phyloP scores from a whole-genome alignment of 225 moss, liverwort and hornwort genomes.

The Sphagnum contortum region DNA sequence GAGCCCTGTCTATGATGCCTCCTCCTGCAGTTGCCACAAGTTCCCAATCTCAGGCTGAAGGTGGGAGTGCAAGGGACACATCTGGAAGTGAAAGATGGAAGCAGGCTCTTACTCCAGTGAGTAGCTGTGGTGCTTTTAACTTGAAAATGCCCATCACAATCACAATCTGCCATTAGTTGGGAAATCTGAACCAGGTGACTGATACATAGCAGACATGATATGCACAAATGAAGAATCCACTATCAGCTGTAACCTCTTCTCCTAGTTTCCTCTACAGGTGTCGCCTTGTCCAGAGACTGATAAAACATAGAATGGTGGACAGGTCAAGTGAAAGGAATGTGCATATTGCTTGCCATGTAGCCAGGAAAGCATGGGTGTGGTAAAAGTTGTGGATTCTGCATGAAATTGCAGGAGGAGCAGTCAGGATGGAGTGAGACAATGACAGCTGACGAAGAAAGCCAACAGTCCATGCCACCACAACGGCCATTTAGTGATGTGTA shows the following conservation, averaged over 20 bases:
- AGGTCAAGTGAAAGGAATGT: no score
- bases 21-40: slow-evolving; percentile 31
- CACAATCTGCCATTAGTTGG: not conserved
- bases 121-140: not conserved
- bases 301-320: no score
- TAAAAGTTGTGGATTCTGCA: no score
- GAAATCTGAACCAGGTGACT: no score
- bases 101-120: slow-evolving; percentile 71
- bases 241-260: no score
- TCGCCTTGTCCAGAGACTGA: no score
- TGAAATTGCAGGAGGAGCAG: slow-evolving; percentile 62
- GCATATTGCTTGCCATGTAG: no score
- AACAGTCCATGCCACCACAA: slow-evolving; percentile 79
- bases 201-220: no score
- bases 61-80: slow-evolving; percentile 35
- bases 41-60: slow-evolving; percentile 33
- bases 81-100: slow-evolving; percentile 62
- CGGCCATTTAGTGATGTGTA: slow-evolving; percentile 93
- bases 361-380: no score
- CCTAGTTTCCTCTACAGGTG: no score
- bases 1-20: slow-evolving; percentile 34
- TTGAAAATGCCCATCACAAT: not conserved
- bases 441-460: slow-evolving; percentile 60
- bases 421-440: slow-evolving; percentile 78
- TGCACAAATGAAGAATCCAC: no score